Base-by-base conservation (phyloP, 768 basidiomycete genomes). In the Russula vinacea region DNA sequence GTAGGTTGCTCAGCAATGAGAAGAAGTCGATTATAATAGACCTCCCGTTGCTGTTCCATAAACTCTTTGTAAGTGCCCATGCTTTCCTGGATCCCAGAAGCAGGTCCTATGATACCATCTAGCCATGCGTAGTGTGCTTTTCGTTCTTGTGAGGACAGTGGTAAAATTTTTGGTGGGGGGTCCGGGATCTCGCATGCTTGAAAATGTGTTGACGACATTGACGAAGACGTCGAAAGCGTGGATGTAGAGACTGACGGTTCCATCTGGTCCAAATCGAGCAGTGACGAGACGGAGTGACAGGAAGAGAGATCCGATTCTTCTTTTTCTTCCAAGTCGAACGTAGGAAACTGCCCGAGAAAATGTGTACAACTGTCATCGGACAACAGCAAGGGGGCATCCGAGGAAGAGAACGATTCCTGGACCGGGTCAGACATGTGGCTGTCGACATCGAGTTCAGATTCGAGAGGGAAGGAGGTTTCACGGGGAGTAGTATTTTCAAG, bases 61-160 rank as follows among this genome's bases (percentile, higher is more conserved):
- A 79, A 77, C 55, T 75, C 73, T 64, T 75, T 76, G 70, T 87
- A 86, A 10, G 80, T 79, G 24, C 82, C 83, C 62, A 80, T 76
- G 50, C 75, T 77, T 70, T 85, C 83, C 64, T 80, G 77, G 49
- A 83, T 76, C 47, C 80, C 80, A 37, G 71, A 61, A 22, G 78
- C 74, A 62, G 78, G 77, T 16, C 79, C 80, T 56, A 87, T 77
- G 50, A 75, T 79, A 65, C 75, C 76, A 62, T 81, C 78, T 44
- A 87, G 73, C 32, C 81, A 72, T 55, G 80, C 75, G 67, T 87
- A 87, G 62, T 82, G 74, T 29, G 77, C 79, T 58, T 74, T 71
- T 39, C 84, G 81, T 70, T 85, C 82, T n/a, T 71, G 68, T 60
- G 73, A 64, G 9, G 55, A 54, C 26, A 64, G 22, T 50, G 62